Conservation (phyloP, 2,329 filamentous ascomycete genomes). For the Aureobasidium sp. region DNA sequence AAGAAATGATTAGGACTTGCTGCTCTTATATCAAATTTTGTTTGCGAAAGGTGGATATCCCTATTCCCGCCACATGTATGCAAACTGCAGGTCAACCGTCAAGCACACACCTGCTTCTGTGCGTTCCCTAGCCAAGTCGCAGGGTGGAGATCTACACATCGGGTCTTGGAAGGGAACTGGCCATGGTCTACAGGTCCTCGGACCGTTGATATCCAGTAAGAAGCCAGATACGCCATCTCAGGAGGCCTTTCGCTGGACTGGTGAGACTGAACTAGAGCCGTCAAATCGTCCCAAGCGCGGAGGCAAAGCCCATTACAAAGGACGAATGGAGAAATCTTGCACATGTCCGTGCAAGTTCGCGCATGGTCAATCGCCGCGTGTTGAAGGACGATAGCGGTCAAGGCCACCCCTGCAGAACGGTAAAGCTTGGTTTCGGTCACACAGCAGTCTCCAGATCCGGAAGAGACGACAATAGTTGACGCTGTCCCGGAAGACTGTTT, state of each 20-base stretch:
- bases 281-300: constrained; percentile 14
- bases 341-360: constrained; percentile 14
- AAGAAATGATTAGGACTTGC: not conserved
- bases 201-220: constrained; percentile 7
- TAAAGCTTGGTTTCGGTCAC: constrained; percentile 14
- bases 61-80: constrained; percentile 12
- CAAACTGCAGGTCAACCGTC: constrained; percentile 12
- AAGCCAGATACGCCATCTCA: not conserved
- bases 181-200: not conserved
- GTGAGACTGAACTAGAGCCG: constrained; percentile 18
- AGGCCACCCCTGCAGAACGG: constrained; percentile 15
- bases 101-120: constrained; percentile 12
- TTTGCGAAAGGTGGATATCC: constrained; percentile 7
- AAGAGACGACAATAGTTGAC: constrained; percentile 12
- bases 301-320: constrained; percentile 1
- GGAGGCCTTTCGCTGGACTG: constrained; percentile 13
- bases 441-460: constrained; percentile 3
- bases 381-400: constrained; percentile 15
- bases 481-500: not conserved
- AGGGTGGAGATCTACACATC: not conserved
- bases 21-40: constrained; percentile 9
- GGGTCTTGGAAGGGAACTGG: constrained; percentile 1
- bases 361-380: constrained; percentile 6
- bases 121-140: constrained; percentile 12
- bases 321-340: not conserved